Percentiles rank a stretch among this genome's conserved stretches.
Conservation (phyloP, 495 filamentous ascomycete species). For the Tuber brumale region DNA sequence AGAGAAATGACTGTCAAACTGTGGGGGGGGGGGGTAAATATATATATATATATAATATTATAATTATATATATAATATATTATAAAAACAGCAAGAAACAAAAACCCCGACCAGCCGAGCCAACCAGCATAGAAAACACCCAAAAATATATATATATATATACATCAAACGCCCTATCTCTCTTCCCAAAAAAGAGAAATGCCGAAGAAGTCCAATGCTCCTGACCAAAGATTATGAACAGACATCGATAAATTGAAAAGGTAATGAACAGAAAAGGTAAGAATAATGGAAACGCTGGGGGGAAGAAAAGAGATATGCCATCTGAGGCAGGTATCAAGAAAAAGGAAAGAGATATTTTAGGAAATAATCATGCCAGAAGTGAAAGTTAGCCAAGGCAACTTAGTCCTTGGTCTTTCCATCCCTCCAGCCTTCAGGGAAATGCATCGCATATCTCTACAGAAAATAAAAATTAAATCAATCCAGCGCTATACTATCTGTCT, state of each 20-base stretch:
- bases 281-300: slow-evolving; percentile 11
- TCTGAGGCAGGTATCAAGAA: neutral
- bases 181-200: slow-evolving; percentile 25
- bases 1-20: slow-evolving; percentile 22
- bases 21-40: slow-evolving; percentile 9
- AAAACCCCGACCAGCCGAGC: slow-evolving; percentile 25
- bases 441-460: slow-evolving; percentile 15
- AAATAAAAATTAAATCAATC: slow-evolving; percentile 33
- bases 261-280: slow-evolving; percentile 14
- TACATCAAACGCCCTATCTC: slow-evolving; percentile 30
- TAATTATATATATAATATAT: slow-evolving; percentile 24
- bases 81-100: slow-evolving; percentile 17
- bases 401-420: slow-evolving; percentile 12
- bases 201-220: slow-evolving; percentile 27
- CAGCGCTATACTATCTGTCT: slow-evolving; percentile 28
- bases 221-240: slow-evolving; percentile 19
- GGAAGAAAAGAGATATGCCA: slow-evolving; percentile 10
- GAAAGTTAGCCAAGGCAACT: slow-evolving; percentile 25
- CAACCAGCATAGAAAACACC: slow-evolving; percentile 3
- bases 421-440: slow-evolving; percentile 14
- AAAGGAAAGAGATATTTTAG: slow-evolving; percentile 23
- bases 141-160: slow-evolving; percentile 22
- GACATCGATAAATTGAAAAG: slow-evolving; percentile 23
- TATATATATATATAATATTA: slow-evolving; percentile 7
- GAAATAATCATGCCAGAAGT: slow-evolving; percentile 18